Conservation (phyloP, 768 basidiomycete species). For the Amanita pseudoporphyria region DNA sequence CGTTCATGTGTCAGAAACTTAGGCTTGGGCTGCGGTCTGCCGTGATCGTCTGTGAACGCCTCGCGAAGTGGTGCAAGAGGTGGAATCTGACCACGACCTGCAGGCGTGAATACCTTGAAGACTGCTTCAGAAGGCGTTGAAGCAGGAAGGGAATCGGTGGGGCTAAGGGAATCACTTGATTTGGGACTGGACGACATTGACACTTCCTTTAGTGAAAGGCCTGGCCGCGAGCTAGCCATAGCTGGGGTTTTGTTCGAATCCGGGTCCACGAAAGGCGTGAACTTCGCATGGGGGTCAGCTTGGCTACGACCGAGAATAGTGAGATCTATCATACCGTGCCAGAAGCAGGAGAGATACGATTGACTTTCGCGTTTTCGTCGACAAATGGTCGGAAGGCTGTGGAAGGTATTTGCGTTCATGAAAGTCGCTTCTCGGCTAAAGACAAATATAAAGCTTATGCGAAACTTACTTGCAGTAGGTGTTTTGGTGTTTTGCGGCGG, state of each 20-base stretch:
- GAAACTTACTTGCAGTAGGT: constrained; percentile 23
- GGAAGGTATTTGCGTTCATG: constrained; percentile 12
- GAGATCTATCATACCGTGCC: constrained; percentile 18
- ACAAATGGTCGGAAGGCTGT: constrained; percentile 61
- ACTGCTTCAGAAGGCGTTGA: constrained; percentile 28
- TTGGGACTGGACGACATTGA: constrained; percentile 21
- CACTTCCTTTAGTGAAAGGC: constrained; percentile 42
- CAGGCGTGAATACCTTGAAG: constrained; percentile 62
- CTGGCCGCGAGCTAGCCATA: constrained; percentile 27
- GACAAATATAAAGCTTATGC: constrained; percentile 2
- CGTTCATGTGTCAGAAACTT: constrained; percentile 29
- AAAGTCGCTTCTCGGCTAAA: constrained; percentile 2
- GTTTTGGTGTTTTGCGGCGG: constrained; percentile 29
- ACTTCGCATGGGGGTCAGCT: constrained; percentile 27
- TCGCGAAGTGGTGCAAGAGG: constrained; percentile 32
- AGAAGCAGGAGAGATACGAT: constrained; percentile 36
- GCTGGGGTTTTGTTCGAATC: constrained; percentile 37
- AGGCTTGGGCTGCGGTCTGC: constrained; percentile 28
- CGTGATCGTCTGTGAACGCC: constrained; percentile 34
- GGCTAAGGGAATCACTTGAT: constrained; percentile 9
- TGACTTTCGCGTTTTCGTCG: constrained; percentile 46
- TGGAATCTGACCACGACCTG: constrained; percentile 25
- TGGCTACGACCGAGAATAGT: neutral
- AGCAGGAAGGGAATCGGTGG: constrained; percentile 20
- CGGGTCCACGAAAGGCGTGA: constrained; percentile 56